Evolutionary conservation across 2,329 filamentous ascomycete genomes (phyloP).

Genomic region (Penicillium sp.): DNA sequence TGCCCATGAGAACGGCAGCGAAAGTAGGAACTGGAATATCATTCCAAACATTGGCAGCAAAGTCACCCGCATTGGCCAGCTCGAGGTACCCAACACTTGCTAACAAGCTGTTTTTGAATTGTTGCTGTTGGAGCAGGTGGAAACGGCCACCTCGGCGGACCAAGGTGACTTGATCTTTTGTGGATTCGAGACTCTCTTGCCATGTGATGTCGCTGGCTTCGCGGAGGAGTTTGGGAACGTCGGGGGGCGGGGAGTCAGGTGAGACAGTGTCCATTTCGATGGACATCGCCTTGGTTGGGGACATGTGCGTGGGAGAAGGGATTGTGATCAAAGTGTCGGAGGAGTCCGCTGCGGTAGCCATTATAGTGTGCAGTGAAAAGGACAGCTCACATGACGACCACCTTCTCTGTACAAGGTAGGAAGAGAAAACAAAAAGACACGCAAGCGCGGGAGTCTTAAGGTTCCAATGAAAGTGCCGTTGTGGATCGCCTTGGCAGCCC

Average conservation of each 20-base stretch:
- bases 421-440: background rate
- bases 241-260: constrained; percentile 2
- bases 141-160: constrained; percentile 15
- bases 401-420: background rate
- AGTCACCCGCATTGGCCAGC: constrained; percentile 58
- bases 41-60: constrained; percentile 62
- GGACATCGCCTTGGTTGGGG: background rate
- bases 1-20: constrained; percentile 54
- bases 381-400: constrained; percentile 8
- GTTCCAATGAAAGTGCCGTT: background rate
- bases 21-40: constrained; percentile 51
- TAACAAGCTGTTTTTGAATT: constrained; percentile 39
- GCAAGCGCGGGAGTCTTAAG: constrained; percentile 1
- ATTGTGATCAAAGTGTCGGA: constrained; percentile 19
- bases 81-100: constrained; percentile 54
- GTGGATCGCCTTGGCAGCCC: constrained; percentile 21
- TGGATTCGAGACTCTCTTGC: constrained; percentile 17
- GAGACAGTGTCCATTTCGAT: constrained; percentile 6
- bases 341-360: constrained; percentile 14
- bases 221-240: constrained; percentile 18
- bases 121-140: constrained; percentile 28
- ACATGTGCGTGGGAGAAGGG: background rate
- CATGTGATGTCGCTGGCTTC: constrained; percentile 24
- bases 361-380: constrained; percentile 1
- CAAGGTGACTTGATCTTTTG: constrained; percentile 15